Evolutionary conservation across 2,329 filamentous ascomycete species (phyloP).

Genomic region (Botrytis galanthina): DNA sequence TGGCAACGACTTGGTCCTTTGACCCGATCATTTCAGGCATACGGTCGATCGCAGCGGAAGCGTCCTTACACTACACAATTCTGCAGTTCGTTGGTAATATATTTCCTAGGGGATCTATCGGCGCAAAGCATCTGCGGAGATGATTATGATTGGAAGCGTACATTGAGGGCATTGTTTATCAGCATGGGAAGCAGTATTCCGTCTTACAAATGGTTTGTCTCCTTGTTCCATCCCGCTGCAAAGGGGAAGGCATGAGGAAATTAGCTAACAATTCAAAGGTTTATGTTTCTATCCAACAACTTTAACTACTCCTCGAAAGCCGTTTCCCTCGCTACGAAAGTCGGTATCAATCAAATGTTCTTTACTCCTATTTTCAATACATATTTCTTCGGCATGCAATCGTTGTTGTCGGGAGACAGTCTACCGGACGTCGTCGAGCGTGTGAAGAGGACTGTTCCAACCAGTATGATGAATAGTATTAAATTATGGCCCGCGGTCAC

Average conservation of each 20-base stretch:
- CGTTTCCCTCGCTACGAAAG: constrained; percentile 72
- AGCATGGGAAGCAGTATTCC: constrained; percentile 73
- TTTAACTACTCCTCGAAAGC: constrained; percentile 81
- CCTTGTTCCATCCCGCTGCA: not conserved
- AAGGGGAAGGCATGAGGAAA: not conserved
- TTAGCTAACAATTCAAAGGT: constrained; percentile 45
- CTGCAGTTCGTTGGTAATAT: constrained; percentile 72
- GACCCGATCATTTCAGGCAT: constrained; percentile 54
- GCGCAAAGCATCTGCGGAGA: constrained; percentile 66
- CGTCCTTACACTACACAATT: constrained; percentile 80
- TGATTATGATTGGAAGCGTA: constrained; percentile 67
- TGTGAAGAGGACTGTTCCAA: constrained; percentile 72
- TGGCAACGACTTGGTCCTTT: constrained; percentile 60
- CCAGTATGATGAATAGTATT: constrained; percentile 72
- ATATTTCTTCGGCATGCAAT: constrained; percentile 81
- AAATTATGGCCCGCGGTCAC: constrained; percentile 89
- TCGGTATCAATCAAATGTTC: constrained; percentile 72
- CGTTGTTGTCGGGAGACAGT: constrained; percentile 67
- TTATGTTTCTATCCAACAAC: constrained; percentile 72
- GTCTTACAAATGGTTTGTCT: constrained; percentile 71
- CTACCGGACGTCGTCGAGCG: constrained; percentile 64
- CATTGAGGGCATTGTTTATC: constrained; percentile 69
- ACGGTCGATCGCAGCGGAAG: constrained; percentile 67
- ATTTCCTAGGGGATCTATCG: constrained; percentile 72
- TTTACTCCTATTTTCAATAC: constrained; percentile 83